A percentile compares a stretch with the other conserved stretches of the same genome.
These are phyloP conservation scores for Fulvia fulva DNA, from an alignment of 2,329 filamentous ascomycete genomes.

Conservation along the genomic window DNA sequence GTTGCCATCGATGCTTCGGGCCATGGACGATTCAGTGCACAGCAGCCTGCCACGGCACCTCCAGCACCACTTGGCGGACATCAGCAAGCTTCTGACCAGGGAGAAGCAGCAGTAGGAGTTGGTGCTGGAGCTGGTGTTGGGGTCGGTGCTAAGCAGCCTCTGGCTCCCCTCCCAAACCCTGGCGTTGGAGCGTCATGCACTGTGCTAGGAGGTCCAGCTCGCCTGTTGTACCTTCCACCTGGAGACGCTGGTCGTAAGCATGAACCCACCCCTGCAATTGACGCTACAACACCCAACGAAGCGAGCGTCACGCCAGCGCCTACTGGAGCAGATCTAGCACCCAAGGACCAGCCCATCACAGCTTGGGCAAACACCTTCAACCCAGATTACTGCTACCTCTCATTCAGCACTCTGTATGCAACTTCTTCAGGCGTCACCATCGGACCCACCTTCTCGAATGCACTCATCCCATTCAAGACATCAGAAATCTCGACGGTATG, in stretches of 20 bases:
- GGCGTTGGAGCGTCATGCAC: constrained; percentile 17
- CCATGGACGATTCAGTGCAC: background rate
- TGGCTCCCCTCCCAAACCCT: background rate
- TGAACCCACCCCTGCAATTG: background rate
- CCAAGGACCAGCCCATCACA: background rate
- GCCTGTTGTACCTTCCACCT: constrained; percentile 25
- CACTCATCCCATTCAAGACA: constrained; percentile 22
- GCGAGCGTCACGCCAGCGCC: background rate
- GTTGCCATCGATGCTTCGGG: background rate
- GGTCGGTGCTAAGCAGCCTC: background rate
- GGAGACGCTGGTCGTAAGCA: background rate
- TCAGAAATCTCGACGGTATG: constrained; percentile 24
- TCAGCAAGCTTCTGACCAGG: background rate
- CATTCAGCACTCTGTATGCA: constrained; percentile 10
- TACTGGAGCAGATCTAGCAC: background rate
- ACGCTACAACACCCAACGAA: background rate
- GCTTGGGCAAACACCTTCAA: constrained; percentile 9
- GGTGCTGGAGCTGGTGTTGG: background rate
- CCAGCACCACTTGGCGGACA: background rate
- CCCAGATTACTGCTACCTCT: constrained; percentile 13
- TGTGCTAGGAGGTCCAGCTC: constrained; percentile 23
- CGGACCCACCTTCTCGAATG: constrained; percentile 24
- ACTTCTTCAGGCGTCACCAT: constrained; percentile 12
- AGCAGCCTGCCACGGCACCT: background rate
- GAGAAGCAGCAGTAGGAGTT: background rate